phyloP scores from a whole-genome alignment of 2,329 filamentous ascomycete species.

The Pseudogymnoascus verrucosus region DNA sequence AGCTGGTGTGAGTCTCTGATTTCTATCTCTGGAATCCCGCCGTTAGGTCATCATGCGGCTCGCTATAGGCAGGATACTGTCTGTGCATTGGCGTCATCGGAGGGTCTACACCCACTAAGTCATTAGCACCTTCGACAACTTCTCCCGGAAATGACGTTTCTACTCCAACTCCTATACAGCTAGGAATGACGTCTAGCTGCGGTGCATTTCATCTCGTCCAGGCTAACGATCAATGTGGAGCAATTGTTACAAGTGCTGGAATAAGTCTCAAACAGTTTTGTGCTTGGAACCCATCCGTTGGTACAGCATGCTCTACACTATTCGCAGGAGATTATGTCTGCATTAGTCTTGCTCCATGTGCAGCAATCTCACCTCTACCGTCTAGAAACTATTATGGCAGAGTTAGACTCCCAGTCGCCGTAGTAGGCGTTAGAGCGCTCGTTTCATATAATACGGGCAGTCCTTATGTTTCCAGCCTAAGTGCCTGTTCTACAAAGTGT shows the following conservation, averaged over 20 bases:
- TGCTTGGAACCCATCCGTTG: conserved; percentile 6
- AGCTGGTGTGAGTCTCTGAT: neutral
- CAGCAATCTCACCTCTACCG: neutral
- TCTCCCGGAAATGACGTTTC: neutral
- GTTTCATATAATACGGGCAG: neutral
- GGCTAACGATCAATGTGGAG: neutral
- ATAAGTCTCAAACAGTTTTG: neutral
- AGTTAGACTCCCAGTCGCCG: neutral
- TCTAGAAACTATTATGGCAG: neutral
- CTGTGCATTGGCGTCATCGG: neutral
- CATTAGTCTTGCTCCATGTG: neutral
- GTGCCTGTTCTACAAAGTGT: neutral
- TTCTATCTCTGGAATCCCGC: conserved; percentile 2
- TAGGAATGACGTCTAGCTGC: conserved; percentile 8
- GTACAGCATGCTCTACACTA: neutral
- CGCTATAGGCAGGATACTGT: neutral
- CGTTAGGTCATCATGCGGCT: neutral
- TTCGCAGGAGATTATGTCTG: neutral
- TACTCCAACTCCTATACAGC: conserved; percentile 15
- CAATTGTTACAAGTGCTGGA: neutral
- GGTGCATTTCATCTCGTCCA: neutral
- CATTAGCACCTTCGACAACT: neutral
- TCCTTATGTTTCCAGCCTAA: neutral
- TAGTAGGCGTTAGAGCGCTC: neutral
- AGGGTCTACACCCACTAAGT: neutral